phyloP scores from a whole-genome alignment of 2,329 filamentous ascomycete species.

The Atkinsonella texensis region DNA sequence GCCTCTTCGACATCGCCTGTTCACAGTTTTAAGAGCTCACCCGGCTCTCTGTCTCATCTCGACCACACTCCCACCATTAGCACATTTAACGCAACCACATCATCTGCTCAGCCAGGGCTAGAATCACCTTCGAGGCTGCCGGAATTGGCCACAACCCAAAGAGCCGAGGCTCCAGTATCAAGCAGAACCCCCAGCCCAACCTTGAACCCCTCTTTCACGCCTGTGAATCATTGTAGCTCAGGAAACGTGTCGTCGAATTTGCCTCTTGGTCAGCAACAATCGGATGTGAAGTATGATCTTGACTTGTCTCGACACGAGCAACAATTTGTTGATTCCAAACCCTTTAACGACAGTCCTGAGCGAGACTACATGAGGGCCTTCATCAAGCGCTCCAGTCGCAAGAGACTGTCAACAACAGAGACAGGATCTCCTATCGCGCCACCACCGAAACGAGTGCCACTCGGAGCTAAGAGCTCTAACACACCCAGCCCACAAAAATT shows the following conservation, averaged over 20 bases:
- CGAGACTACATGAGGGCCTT: conserved; percentile 24
- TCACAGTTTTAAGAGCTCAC: neutral
- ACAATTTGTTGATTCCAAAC: neutral
- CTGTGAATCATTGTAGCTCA: neutral
- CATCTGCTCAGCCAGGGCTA: neutral
- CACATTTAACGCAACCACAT: neutral
- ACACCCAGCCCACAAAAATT: conserved; percentile 19
- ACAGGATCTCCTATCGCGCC: conserved; percentile 19
- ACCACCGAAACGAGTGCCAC: conserved; percentile 16
- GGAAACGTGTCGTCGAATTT: neutral
- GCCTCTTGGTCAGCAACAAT: neutral
- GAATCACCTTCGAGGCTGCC: neutral
- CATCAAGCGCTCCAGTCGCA: conserved; percentile 21
- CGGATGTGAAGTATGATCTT: neutral
- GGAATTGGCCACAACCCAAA: neutral
- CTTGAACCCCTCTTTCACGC: neutral
- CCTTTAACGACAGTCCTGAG: conserved; percentile 20
- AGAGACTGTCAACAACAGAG: conserved; percentile 17
- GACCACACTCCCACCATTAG: neutral
- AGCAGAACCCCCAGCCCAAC: neutral
- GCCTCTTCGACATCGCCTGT: neutral
- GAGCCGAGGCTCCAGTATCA: neutral
- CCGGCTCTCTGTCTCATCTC: neutral
- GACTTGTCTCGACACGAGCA: neutral
- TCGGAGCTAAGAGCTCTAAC: conserved; percentile 25